These are phyloP conservation scores for Leccinum subatratum DNA, from an alignment of 1,284 basidiomycete genomes.

Conservation along the genomic window DNA sequence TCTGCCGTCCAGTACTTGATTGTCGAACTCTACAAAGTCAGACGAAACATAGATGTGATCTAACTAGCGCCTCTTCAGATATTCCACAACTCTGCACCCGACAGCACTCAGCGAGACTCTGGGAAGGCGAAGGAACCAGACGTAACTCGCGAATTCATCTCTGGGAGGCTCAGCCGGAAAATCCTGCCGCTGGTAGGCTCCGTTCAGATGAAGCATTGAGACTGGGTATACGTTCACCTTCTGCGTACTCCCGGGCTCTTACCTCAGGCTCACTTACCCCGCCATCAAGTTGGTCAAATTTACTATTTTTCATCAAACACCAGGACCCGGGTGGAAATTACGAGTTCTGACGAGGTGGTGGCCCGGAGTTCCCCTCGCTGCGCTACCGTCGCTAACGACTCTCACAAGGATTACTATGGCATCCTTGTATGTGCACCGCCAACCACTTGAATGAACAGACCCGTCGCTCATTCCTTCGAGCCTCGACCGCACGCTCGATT, in stretches of 20 bases:
- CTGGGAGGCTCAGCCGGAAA: conserved; percentile 77
- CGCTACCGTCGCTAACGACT: no score
- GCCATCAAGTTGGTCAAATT: conserved; percentile 90
- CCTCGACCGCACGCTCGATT: no score
- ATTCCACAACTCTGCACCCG: conserved; percentile 68
- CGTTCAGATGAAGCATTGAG: conserved; percentile 63
- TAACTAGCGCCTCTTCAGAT: conserved; percentile 71
- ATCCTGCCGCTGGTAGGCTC: conserved; percentile 72
- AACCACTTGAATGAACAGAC: no score
- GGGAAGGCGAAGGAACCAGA: conserved; percentile 70
- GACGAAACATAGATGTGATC: conserved; percentile 55
- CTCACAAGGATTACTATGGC: no score
- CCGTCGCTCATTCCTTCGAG: no score
- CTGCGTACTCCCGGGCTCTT: conserved; percentile 79
- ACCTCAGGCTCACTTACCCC: conserved; percentile 72
- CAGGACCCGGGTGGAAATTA: no score
- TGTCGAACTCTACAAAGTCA: conserved; percentile 77
- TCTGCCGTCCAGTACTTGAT: conserved; percentile 79
- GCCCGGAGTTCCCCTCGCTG: no score
- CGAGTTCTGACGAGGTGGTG: no score
- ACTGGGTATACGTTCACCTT: conserved; percentile 69
- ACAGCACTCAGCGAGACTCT: conserved; percentile 61
- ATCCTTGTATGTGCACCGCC: no score
- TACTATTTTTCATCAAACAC: conserved; percentile 23
- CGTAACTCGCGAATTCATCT: conserved; percentile 68